Conservation (phyloP, 2,329 filamentous ascomycete genomes). For the Paecilomyces formosus region DNA sequence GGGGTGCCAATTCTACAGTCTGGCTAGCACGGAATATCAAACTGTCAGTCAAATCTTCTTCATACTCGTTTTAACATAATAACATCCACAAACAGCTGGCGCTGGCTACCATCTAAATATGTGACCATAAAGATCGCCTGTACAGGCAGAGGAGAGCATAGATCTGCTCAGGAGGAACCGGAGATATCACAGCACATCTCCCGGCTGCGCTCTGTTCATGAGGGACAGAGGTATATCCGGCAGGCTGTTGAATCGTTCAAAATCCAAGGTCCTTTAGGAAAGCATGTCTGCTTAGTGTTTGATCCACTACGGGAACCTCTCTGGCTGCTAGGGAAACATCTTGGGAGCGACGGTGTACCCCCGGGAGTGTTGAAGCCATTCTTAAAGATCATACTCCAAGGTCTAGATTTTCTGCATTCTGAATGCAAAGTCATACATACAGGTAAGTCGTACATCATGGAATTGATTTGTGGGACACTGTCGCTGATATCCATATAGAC, state of each 20-base stretch:
- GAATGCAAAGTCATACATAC: constrained; percentile 35
- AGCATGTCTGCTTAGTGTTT: constrained; percentile 29
- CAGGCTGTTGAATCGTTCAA: constrained; percentile 21
- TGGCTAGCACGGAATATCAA: background rate
- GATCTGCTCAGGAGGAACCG: constrained; percentile 13
- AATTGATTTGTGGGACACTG: background rate
- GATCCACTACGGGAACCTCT: constrained; percentile 30
- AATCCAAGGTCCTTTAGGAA: constrained; percentile 14
- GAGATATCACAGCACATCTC: constrained; percentile 9
- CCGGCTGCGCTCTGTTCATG: constrained; percentile 13
- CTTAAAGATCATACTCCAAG: constrained; percentile 25
- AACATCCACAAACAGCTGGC: constrained; percentile 5
- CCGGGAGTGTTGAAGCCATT: constrained; percentile 18
- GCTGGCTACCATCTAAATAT: constrained; percentile 6
- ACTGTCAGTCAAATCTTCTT: background rate
- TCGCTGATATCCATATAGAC: constrained; percentile 15
- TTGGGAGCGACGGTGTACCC: constrained; percentile 11
- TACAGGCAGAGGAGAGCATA: background rate
- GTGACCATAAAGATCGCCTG: constrained; percentile 3
- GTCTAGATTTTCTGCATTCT: constrained; percentile 34
- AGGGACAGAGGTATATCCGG: constrained; percentile 12
- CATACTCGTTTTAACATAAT: background rate
- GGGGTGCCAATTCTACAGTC: background rate
- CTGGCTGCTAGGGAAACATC: constrained; percentile 18
- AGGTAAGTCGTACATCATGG: constrained; percentile 11